Base-by-base conservation (phyloP, 179 eudicot genomes). In the Carnegiea gigantea region DNA sequence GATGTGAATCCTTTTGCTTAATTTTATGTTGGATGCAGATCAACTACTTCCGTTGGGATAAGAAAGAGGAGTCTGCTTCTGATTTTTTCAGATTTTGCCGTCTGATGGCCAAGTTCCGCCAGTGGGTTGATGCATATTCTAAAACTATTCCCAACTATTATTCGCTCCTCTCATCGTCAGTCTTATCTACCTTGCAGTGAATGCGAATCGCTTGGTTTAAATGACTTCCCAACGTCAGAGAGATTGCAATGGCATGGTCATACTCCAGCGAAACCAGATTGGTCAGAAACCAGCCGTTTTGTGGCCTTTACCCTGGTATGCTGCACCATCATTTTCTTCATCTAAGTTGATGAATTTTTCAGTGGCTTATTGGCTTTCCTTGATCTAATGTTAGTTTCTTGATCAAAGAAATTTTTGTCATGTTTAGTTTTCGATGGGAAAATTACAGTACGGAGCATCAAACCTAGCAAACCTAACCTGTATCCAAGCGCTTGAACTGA, bases 191-290 rank as follows among this genome's bases (percentile, higher is more conserved):
- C 23, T 70, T 46, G 20, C 91, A 96, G 99, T 68, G 97, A 92
- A 89, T 90, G 97, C 24, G 95, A 96, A 81, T 94, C 98, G 26
- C 97, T 96, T 80, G 94, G 99, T 77, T 88, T 92, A 54, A 82
- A 87, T 71, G 95, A 92, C 84, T 96, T 94, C 84, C 98, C 98
- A 40, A 96, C 99, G 84, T 89, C 98, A 49, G 98, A 96, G 90
- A 88, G 97, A 84, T 83, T 96, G 87, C 93, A 94, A 77, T 96
- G 99, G 99, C 99, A 96, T 85, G 99, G 99, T 75, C 93, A 92
- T 75, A 53, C 83, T 44, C 97, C 99, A 2, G 90, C 78, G 59
- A 67, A 38, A 10, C 99, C 99, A 75, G 96, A 96, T 87, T 96
- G 99, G 99, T 95, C 99, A 67, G 93, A 91, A 18, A 77, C 88